Evolutionary conservation across 2,329 filamentous ascomycete genomes (phyloP).

Genomic region (Cordyceps militaris): DNA sequence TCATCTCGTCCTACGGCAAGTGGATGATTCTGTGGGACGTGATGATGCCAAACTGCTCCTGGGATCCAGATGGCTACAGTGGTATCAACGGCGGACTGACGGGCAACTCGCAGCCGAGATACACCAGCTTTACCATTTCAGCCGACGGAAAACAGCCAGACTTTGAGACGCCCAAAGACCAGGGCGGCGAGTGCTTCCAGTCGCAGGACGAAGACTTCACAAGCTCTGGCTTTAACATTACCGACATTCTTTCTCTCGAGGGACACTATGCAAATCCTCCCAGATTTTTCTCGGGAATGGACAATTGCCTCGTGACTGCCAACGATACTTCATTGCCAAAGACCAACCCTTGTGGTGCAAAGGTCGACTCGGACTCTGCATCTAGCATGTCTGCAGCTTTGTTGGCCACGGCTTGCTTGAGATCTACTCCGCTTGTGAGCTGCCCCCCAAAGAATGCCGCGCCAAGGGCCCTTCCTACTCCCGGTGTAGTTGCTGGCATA

Average conservation of each 20-base stretch:
- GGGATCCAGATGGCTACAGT: neutral
- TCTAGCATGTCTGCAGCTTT: neutral
- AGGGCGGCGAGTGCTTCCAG: neutral
- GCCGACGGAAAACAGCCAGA: neutral
- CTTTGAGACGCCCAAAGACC: neutral
- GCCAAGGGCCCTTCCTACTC: neutral
- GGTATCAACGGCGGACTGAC: neutral
- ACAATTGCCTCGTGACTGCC: neutral
- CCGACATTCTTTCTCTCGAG: neutral
- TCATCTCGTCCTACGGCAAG: neutral
- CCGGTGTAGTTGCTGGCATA: neutral
- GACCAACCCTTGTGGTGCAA: neutral
- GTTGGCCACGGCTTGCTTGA: neutral
- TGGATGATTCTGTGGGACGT: constrained; percentile 1
- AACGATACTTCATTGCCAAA: neutral
- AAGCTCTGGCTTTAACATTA: constrained; percentile 2
- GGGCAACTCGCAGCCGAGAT: neutral
- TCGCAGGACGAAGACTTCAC: neutral
- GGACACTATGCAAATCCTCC: neutral
- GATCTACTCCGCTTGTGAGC: neutral
- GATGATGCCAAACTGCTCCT: neutral
- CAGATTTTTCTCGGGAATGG: neutral
- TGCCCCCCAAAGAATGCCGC: neutral
- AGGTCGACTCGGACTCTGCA: neutral
- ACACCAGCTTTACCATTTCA: neutral